These are phyloP conservation scores for Myriosclerotinia scirpicola DNA, from an alignment of 2,329 filamentous ascomycete genomes.

Conservation along the genomic window DNA sequence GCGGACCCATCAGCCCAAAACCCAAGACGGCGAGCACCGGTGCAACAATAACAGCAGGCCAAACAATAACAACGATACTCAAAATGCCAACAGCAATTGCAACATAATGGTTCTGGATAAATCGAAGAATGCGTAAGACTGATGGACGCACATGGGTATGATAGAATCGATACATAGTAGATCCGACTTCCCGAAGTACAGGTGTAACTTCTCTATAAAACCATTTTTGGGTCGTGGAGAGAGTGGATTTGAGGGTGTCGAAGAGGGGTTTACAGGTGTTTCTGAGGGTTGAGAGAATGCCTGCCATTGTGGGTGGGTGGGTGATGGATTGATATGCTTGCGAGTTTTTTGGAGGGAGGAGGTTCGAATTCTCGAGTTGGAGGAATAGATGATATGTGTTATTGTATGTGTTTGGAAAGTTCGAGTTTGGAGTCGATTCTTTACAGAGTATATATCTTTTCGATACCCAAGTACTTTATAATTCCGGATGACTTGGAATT, in stretches of 20 bases:
- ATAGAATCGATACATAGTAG: background rate
- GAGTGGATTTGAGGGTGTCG: background rate
- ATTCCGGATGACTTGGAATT: background rate
- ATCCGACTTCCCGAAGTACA: background rate
- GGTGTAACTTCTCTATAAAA: background rate
- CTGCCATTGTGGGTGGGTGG: background rate
- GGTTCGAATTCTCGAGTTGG: background rate
- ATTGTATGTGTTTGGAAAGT: too few relatives aligned
- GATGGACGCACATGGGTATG: background rate
- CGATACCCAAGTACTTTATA: too few relatives aligned
- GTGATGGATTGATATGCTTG: too few relatives aligned
- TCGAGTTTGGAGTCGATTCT: too few relatives aligned
- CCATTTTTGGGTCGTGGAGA: background rate
- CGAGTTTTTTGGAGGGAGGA: background rate
- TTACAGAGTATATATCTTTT: too few relatives aligned
- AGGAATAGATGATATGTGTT: background rate
- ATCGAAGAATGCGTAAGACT: background rate
- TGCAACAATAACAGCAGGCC: background rate
- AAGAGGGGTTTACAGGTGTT: background rate
- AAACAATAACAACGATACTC: background rate
- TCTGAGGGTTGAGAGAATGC: background rate
- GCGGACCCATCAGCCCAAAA: background rate
- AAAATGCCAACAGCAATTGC: background rate
- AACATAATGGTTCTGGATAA: background rate
- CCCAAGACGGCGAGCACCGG: background rate